Evolutionary conservation across 192 early-diverging fungal genomes (phyloP), one percentile per base, ranked within the genome.

Genomic region (Linnemannia schmuckeri): DNA sequence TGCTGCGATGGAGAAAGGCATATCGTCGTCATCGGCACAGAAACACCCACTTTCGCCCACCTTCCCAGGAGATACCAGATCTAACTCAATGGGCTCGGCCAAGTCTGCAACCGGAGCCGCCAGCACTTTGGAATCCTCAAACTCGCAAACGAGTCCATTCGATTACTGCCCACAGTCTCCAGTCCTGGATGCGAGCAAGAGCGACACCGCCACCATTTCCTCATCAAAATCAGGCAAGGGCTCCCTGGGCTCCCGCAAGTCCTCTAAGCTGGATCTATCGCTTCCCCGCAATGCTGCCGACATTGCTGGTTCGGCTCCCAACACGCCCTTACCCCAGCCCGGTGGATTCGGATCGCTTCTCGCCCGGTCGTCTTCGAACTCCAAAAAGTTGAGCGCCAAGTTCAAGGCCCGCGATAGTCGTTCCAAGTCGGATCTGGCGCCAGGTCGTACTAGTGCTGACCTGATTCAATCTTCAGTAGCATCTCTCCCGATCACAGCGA

Each of bases 361-460:
- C 35, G 79, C 54, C 18, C 42, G 72, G 70, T 55, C 77, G 7
- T 40, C 77, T 17, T 79, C 82, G n/a, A 52, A 41, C 38, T 84
- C 82, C 63, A 84, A 79, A 54, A 84, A 57, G 41, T 33, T 70
- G 3, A 40, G 81, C 40, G 37, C 44, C n/a, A 83, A 70, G 47
- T n/a, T 38, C 33, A 79, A 77, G 54, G 24, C 54, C n/a, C 57
- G 74, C 42, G 68, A 57, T 47, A 44, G n/a, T 69, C 77, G 83
- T 9, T 85, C 83, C 22, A 86, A 81, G 41, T 86, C 84, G 15
- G 84, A 81, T 47, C 37, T 54, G 17, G 30, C 63, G 0, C 38
- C 78, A 18, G 35, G 57, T 18, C 70, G 72, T 30, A 22, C 30
- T 27, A 73, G 61, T 22, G 35, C 42, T 12, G 73, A 75, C 22